Evolutionary conservation across 768 basidiomycete genomes (phyloP), one percentile per base, ranked within the genome.

Genomic region (Pisolithus sp.): DNA sequence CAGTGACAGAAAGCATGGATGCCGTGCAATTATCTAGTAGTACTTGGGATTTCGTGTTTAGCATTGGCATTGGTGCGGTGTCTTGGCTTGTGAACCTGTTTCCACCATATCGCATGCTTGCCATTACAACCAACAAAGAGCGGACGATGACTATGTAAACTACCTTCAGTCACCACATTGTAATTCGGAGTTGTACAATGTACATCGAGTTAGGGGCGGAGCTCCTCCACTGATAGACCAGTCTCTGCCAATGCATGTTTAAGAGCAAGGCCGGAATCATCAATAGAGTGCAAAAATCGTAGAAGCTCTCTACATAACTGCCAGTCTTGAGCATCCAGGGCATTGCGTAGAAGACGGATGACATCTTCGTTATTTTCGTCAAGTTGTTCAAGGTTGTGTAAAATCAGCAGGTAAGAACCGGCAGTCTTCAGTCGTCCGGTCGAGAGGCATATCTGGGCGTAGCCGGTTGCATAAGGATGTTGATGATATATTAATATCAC

Each of bases 301-400:
- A 97, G 71, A 13, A 99, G 75, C 64, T 98, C 95, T 52, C 89
- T 82, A 70, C 89, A 96, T 10, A 99, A 74, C 62, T 90, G 84
- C 85, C 88, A 96, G 48, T 96, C 92, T 54, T 86, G 81, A 4
- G 77, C 81, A 7, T 80, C 78, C 18, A 91, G 76, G 7, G 93
- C 93, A 52, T 78, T 78, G 45, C 78, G 79, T 47, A 99, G 72
- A 21, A 99, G 74, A 36, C 90, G 79, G 23, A 92, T 79, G 3
- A 87, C 92, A 60, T 97, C 91, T 34, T 76, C 78, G 61, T 83
- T 82, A 36, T 69, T 72, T 63, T 88, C 86, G 57, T 93, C 88
- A 46, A 92, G 73, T 54, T 93, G 90, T 62, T 97, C 94, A 48
- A 97, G 78, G 59, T 89, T 93, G 63, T 97, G 94, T 48, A 99